Base-by-base conservation (phyloP, 2,329 filamentous ascomycete species). In the Paramyrothecium roridum region DNA sequence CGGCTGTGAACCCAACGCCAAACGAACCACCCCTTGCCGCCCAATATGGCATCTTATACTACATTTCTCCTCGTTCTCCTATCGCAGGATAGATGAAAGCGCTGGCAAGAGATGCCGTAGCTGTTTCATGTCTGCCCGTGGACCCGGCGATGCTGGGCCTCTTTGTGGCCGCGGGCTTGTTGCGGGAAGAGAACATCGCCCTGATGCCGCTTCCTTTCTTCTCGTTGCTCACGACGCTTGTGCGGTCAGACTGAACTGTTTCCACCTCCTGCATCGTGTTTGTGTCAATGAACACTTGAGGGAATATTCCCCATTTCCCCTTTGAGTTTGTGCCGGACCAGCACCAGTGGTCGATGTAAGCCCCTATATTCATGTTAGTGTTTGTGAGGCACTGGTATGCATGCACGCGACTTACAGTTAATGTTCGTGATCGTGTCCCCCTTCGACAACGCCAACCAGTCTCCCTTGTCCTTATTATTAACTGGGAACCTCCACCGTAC, bases 361-460 rank as follows among this genome's bases (percentile, higher is more conserved):
- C 60, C 74, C 75, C 78, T 80, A 23, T 4, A 17, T n/a, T 19
- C 26, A 4, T 30, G 26, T 30, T 10, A 30, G 26, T 10, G 10
- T 30, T 30, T 30, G 26, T 10, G 10, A 30, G 26, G 26, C 26
- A 10, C 26, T 10, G 6, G 26, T 10, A 10, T 30, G 10, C 26
- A 30, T 30, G 26, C 10, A 30, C 10, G 26, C 10, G 34, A 76
- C 79, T 74, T 64, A 80, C 80, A 83, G 52, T 71, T 73, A 22
- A 83, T 90, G 70, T 87, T 90, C 59, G 79, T 84, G 17, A 89
- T 87, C 3, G 79, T 76, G 59, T 90, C 87, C 20, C 83, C 84
- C 65, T 86, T 87, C 30, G 87, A 85, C 63, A 90, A 83, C 59
- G 73, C 77, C n/a, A 85, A 70, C 82, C 82, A 85, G 12, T 76